Evolutionary conservation across 2,329 filamentous ascomycete genomes (phyloP).

Genomic region (Curvularia hawaiiensis): DNA sequence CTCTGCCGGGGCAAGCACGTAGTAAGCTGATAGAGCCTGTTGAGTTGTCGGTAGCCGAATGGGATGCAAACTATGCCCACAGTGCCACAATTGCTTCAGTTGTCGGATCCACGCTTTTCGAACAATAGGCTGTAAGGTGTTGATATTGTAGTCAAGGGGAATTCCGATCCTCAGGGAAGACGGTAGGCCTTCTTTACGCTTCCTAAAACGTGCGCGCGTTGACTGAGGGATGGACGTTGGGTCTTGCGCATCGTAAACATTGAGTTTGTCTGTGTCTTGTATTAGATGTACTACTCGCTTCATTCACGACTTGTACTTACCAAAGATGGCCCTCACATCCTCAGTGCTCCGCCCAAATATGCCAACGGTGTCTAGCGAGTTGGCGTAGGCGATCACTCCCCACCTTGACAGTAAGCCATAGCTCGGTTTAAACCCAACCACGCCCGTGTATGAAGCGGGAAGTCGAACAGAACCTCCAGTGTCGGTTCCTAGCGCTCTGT

Average conservation of each 20-base stretch:
- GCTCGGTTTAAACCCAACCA: constrained; percentile 87
- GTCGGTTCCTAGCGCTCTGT: constrained; percentile 82
- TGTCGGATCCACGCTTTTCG: constrained; percentile 70
- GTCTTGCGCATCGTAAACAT: constrained; percentile 70
- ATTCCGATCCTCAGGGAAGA: constrained; percentile 59
- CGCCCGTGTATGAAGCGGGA: constrained; percentile 84
- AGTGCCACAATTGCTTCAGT: constrained; percentile 62
- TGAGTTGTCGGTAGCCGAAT: constrained; percentile 83
- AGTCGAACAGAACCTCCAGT: constrained; percentile 89
- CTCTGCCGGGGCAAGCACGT: constrained; percentile 92
- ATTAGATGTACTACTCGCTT: constrained; percentile 6
- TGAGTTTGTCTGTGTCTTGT: constrained; percentile 52
- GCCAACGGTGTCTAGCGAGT: constrained; percentile 90
- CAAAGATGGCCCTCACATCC: constrained; percentile 53
- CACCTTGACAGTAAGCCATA: constrained; percentile 86
- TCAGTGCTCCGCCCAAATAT: constrained; percentile 66
- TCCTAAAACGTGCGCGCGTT: constrained; percentile 57
- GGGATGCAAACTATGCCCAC: constrained; percentile 74
- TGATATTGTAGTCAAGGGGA: constrained; percentile 82
- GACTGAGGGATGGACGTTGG: constrained; percentile 70
- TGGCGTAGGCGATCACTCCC: constrained; percentile 89
- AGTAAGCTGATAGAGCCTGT: constrained; percentile 89
- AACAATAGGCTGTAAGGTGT: constrained; percentile 74
- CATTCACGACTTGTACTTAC: constrained; percentile 18
- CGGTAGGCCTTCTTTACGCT: background rate